phyloP scores from a whole-genome alignment of 106 monocot genomes.

The Acorus calamus region DNA sequence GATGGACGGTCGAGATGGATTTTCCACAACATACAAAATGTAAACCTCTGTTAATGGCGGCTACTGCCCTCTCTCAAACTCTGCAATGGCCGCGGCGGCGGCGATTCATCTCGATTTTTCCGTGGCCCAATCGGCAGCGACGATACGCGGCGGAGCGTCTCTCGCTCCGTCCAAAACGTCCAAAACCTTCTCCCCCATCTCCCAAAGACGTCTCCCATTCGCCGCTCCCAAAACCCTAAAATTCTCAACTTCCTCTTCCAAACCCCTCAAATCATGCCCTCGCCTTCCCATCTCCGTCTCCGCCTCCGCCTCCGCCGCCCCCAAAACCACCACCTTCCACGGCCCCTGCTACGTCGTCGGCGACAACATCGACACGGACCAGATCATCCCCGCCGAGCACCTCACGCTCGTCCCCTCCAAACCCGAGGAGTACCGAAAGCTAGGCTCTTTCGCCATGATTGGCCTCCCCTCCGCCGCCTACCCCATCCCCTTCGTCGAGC shows the following conservation, averaged over 20 bases:
- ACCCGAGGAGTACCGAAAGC: slow-evolving; percentile 87
- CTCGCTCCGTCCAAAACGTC: too few relatives aligned
- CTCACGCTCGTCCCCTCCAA: slow-evolving; percentile 96
- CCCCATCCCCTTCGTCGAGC: slow-evolving; percentile 63
- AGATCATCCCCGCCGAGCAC: slow-evolving; percentile 95
- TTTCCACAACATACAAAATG: too few relatives aligned
- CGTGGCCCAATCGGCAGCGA: too few relatives aligned
- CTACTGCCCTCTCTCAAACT: too few relatives aligned
- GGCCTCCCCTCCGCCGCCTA: slow-evolving; percentile 68
- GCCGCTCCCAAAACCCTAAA: slow-evolving; percentile 5
- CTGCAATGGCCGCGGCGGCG: too few relatives aligned
- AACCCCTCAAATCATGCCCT: slow-evolving; percentile 1
- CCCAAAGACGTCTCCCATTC: background rate
- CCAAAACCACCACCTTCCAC: slow-evolving; percentile 39
- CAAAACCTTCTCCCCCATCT: background rate
- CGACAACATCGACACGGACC: slow-evolving; percentile 98
- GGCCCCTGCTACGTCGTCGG: slow-evolving; percentile 87
- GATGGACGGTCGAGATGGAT: too few relatives aligned
- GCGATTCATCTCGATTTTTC: too few relatives aligned
- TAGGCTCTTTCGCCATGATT: slow-evolving; percentile 64
- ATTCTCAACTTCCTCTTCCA: slow-evolving; percentile 1
- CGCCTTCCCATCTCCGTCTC: background rate
- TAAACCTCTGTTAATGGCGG: too few relatives aligned
- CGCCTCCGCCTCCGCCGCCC: background rate
- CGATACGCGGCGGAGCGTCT: background rate